Base-by-base conservation (phyloP, 2,329 filamentous ascomycete genomes). In the Exserohilum rostratum region DNA sequence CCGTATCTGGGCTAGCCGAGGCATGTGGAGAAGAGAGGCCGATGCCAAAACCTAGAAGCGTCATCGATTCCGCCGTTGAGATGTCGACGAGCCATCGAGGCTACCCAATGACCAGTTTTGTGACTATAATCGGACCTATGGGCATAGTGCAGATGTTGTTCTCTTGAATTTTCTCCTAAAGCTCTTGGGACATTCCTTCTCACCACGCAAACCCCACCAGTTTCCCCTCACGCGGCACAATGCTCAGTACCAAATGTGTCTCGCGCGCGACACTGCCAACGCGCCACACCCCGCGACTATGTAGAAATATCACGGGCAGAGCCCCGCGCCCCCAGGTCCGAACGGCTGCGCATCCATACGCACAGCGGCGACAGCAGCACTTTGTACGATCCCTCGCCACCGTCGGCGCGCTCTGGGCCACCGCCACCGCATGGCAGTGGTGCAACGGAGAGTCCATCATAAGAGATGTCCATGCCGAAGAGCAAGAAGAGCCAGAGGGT, bases 391-490 rank as follows among this genome's bases (percentile, higher is more conserved):
- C 78, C 13, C 50, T 81, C 27, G 71, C 71, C 51, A 69, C 75
- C 44, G 72, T 82, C 53, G 76, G 74, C 12, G 64, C 71, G 13
- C 75, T 79, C 13, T 78, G 77, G 52, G 76, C 75, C 13, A 66
- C 77, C n/a, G 78, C 77, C 44, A 76, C 77, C 6, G 70, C 75
- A n/a, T 77, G 72, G 38, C 77, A 80, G 54, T 78, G 73, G 71
- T 78, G 75, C 60, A 71, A 75, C 55, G 74, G 76, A 48, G 70
- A 74, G 34, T 57, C 68, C 15, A 62, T 80, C 40, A 61, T 78
- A 44, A 68, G 73, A 22, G 70, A 78, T 42, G 75, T 74, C 15
- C 77, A 82, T 49, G 82, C 82, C 22, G 82, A 84, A 66, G 78
- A 78, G 51, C 78, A 77, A 15, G 83, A 76, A 5, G 65, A 73